phyloP scores from a whole-genome alignment of 2,329 filamentous ascomycete genomes.

The Cercospora sp. region DNA sequence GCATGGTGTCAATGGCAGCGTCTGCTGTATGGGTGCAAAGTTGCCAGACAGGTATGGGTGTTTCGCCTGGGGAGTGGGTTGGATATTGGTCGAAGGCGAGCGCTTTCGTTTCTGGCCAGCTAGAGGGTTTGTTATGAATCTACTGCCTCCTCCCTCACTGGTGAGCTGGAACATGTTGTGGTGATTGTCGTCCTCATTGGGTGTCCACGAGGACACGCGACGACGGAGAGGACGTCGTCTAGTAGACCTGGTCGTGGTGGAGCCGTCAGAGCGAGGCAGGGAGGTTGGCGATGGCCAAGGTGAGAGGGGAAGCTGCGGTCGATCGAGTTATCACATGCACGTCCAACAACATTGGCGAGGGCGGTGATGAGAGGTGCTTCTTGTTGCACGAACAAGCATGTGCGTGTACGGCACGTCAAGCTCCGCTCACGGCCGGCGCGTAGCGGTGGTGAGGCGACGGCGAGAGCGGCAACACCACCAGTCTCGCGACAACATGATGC shows the following conservation, averaged over 20 bases:
- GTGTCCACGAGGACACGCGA: not conserved
- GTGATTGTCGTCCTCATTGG: not conserved
- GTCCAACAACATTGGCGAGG: not conserved
- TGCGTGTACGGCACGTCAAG: not conserved
- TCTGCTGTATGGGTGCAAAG: slow-evolving; percentile 65
- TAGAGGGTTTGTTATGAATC: slow-evolving; percentile 1
- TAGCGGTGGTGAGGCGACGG: not conserved
- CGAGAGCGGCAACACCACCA: not conserved
- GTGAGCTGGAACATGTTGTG: slow-evolving; percentile 5
- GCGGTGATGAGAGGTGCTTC: not conserved
- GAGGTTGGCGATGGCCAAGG: not conserved
- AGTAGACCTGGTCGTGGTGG: not conserved
- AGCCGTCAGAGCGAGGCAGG: not conserved
- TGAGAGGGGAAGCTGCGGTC: not conserved
- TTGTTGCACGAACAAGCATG: not conserved
- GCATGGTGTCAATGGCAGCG: slow-evolving; percentile 58
- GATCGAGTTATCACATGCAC: not conserved
- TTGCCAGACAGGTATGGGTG: slow-evolving; percentile 62
- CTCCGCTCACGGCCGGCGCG: not conserved
- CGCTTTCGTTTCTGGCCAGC: slow-evolving; percentile 36
- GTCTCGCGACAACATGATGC: not conserved
- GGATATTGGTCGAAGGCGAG: slow-evolving; percentile 31
- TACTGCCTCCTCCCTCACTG: not conserved
- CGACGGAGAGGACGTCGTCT: not conserved
- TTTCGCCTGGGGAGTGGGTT: slow-evolving; percentile 36